Conservation (phyloP, 2,329 filamentous ascomycete genomes). For the Aspergillus ibericus region DNA sequence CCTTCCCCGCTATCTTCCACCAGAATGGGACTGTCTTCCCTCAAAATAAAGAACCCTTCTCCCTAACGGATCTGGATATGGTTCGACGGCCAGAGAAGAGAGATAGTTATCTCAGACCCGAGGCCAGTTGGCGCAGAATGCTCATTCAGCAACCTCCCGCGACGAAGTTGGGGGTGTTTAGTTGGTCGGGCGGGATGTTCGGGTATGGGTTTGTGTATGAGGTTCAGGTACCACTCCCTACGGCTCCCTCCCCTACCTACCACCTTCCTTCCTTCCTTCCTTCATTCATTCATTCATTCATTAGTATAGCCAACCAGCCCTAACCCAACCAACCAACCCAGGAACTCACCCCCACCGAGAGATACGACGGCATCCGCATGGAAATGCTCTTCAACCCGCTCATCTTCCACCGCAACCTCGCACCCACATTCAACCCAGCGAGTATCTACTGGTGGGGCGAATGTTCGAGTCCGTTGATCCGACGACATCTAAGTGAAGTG, state of each 20-base stretch:
- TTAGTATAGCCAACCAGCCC: background rate
- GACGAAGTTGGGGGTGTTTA: background rate
- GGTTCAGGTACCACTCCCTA: background rate
- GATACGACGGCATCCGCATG: background rate
- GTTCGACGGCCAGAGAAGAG: background rate
- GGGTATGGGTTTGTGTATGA: background rate
- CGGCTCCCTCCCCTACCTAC: no score
- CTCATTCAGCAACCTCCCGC: slow-evolving; percentile 4
- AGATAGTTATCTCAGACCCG: background rate
- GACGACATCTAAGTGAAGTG: background rate
- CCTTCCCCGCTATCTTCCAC: background rate
- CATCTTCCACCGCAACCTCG: background rate
- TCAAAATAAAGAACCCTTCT: background rate
- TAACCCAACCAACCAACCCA: no score
- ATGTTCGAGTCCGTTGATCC: background rate
- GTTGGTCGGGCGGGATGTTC: background rate
- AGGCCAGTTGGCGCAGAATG: slow-evolving; percentile 7
- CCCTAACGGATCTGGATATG: background rate
- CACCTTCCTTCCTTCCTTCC: no score
- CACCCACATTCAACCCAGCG: background rate
- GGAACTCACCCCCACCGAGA: no score
- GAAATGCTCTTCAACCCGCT: background rate
- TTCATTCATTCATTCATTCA: no score
- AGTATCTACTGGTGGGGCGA: background rate
- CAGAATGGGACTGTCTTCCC: background rate